These are phyloP conservation scores for Meira miltonrushii DNA, from an alignment of 1,284 basidiomycete genomes.

Conservation along the genomic window DNA sequence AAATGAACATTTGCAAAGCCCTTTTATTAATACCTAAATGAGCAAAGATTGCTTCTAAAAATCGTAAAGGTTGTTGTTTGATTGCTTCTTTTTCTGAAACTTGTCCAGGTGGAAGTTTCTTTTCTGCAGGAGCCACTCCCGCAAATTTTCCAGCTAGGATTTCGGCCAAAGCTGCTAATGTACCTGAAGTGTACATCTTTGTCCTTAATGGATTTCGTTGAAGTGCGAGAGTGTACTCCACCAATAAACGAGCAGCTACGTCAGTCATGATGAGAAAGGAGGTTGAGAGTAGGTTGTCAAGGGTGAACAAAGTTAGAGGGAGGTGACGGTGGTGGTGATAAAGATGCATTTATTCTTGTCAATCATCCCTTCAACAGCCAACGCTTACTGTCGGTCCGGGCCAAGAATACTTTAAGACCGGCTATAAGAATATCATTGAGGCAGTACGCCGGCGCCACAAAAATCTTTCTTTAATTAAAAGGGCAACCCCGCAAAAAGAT, in stretches of 20 bases:
- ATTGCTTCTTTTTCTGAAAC: slow-evolving; percentile 21
- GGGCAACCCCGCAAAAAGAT: too few species aligned
- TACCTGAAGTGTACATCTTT: slow-evolving; percentile 37
- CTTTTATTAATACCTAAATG: slow-evolving; percentile 37
- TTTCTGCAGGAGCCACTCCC: slow-evolving; percentile 25
- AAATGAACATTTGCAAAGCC: slow-evolving; percentile 74
- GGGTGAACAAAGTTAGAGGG: neutral
- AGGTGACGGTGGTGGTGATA: neutral
- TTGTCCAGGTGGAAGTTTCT: slow-evolving; percentile 14
- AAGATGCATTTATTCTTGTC: neutral
- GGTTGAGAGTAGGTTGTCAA: neutral
- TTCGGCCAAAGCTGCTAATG: slow-evolving; percentile 36
- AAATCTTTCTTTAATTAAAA: too few species aligned
- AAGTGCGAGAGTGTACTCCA: slow-evolving; percentile 33
- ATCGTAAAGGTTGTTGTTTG: slow-evolving; percentile 20
- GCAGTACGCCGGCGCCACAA: too few species aligned
- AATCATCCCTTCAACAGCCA: neutral
- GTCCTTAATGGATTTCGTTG: slow-evolving; percentile 40
- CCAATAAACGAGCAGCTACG: slow-evolving; percentile 15
- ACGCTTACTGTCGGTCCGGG: too few species aligned
- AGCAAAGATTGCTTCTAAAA: slow-evolving; percentile 22
- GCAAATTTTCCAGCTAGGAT: slow-evolving; percentile 38
- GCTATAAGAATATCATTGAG: too few species aligned
- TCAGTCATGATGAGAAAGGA: neutral
- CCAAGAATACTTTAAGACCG: too few species aligned